Conservation (phyloP, 2,329 filamentous ascomycete genomes). For the Phoma sp. region DNA sequence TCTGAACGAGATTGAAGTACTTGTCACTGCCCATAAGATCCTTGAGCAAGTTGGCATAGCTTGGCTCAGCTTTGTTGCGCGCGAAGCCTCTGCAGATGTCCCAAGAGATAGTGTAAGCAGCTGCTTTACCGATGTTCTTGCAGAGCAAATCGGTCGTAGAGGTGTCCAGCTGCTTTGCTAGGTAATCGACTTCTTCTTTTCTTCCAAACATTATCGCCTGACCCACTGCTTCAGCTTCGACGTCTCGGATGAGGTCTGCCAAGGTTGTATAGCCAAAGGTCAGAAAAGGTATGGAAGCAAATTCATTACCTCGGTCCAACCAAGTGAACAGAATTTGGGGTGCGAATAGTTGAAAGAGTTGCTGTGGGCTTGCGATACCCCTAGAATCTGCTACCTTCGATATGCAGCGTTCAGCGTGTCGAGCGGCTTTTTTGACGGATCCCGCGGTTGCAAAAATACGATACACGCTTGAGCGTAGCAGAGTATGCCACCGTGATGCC, state of each 20-base stretch:
- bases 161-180: conserved; percentile 60
- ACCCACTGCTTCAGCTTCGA: conserved; percentile 79
- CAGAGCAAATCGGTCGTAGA: conserved; percentile 53
- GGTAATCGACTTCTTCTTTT: conserved; percentile 65
- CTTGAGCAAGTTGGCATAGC: conserved; percentile 72
- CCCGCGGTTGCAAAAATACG: conserved; percentile 92
- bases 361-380: conserved; percentile 68
- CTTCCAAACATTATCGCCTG: conserved; percentile 84
- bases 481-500: conserved; percentile 83
- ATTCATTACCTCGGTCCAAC: conserved; percentile 70
- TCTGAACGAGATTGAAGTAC: conserved; percentile 69
- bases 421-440: conserved; percentile 68
- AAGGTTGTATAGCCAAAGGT: conserved; percentile 82
- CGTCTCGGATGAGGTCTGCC: conserved; percentile 71
- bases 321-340: conserved; percentile 92
- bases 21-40: conserved; percentile 71
- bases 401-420: conserved; percentile 78
- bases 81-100: conserved; percentile 63
- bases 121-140: conserved; percentile 75
- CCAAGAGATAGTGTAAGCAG: conserved; percentile 84
- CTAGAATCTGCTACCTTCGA: conserved; percentile 70
- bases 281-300: conserved; percentile 71
- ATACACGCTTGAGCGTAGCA: conserved; percentile 87
- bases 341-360: conserved; percentile 83
- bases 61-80: conserved; percentile 54